Evolutionary conservation across 768 basidiomycete species (phyloP).

Genomic region (Inosperma sp.): DNA sequence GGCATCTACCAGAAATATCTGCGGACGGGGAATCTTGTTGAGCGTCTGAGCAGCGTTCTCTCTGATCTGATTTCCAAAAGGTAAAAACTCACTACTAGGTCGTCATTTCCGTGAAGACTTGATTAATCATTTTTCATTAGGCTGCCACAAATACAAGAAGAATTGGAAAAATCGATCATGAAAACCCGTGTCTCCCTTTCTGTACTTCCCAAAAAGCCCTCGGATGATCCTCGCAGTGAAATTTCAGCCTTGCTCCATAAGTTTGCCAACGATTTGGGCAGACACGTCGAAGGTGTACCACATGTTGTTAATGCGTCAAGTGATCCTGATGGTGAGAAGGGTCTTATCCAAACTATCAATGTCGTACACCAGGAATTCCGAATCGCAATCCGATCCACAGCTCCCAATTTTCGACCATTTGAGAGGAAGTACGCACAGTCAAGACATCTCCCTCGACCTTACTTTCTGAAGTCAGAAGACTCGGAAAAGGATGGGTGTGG

Average conservation of each 20-base stretch:
- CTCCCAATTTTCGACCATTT: constrained; percentile 57
- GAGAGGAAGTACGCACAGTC: constrained; percentile 14
- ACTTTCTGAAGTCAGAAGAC: constrained; percentile 21
- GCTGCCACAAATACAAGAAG: constrained; percentile 57
- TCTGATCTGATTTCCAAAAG: constrained; percentile 59
- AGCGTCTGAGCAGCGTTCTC: constrained; percentile 53
- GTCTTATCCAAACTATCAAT: constrained; percentile 53
- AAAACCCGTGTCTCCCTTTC: constrained; percentile 32
- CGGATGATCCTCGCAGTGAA: constrained; percentile 53
- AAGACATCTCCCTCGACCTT: constrained; percentile 13
- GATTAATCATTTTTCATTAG: constrained; percentile 35
- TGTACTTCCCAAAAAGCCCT: constrained; percentile 47
- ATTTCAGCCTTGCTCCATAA: constrained; percentile 43
- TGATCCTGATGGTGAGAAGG: constrained; percentile 18
- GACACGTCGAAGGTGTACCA: constrained; percentile 50
- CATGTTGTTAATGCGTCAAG: constrained; percentile 20
- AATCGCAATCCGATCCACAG: constrained; percentile 43
- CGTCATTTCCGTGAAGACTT: constrained; percentile 28
- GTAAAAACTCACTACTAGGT: constrained; percentile 30
- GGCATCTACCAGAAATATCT: constrained; percentile 46
- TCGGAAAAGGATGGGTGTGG: constrained; percentile 10
- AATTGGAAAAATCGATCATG: constrained; percentile 44
- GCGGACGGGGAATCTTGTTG: constrained; percentile 52
- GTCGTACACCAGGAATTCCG: constrained; percentile 47
- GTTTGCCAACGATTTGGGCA: constrained; percentile 44